These are phyloP conservation scores for Alloteropsis angusta DNA, from an alignment of 202 grass and related monocot species.

Conservation along the genomic window DNA sequence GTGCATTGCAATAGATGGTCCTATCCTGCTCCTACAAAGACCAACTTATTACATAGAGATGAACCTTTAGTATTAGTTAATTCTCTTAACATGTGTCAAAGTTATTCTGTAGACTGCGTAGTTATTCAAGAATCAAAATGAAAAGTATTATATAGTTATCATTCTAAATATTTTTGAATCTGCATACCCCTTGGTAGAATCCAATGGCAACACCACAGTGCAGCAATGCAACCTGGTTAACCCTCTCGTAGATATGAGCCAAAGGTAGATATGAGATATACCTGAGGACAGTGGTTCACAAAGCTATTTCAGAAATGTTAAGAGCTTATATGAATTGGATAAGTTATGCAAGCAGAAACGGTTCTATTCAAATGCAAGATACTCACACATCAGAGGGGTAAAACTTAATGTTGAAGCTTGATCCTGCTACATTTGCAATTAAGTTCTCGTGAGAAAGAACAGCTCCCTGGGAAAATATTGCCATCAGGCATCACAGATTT, in stretches of 20 bases:
- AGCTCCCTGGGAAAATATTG: slow-evolving; percentile 63
- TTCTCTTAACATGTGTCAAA: background rate
- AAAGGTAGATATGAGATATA: slow-evolving; percentile 91
- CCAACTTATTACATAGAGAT: background rate
- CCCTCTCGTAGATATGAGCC: slow-evolving; percentile 91
- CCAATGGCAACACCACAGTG: slow-evolving; percentile 71
- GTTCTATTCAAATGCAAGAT: slow-evolving; percentile 16
- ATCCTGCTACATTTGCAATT: slow-evolving; percentile 85
- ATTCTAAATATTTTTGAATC: slow-evolving; percentile 20
- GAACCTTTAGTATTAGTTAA: background rate
- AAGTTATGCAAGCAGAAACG: slow-evolving; percentile 4
- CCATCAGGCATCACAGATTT: background rate
- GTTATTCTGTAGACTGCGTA: background rate
- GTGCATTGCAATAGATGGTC: slow-evolving; percentile 2
- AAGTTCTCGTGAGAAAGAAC: slow-evolving; percentile 81
- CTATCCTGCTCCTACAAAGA: background rate
- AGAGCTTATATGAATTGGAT: background rate
- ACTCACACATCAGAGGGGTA: slow-evolving; percentile 90
- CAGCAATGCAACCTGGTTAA: slow-evolving; percentile 61
- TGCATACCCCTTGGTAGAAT: slow-evolving; percentile 97
- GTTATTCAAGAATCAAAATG: background rate
- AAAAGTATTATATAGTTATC: background rate
- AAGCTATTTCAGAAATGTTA: slow-evolving; percentile 9
- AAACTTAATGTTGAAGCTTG: slow-evolving; percentile 43
- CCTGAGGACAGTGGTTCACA: slow-evolving; percentile 30